Evolutionary conservation across 345 rosid species (phyloP), one percentile per base, ranked within the genome.

Genomic region (Hypericum perforatum): DNA sequence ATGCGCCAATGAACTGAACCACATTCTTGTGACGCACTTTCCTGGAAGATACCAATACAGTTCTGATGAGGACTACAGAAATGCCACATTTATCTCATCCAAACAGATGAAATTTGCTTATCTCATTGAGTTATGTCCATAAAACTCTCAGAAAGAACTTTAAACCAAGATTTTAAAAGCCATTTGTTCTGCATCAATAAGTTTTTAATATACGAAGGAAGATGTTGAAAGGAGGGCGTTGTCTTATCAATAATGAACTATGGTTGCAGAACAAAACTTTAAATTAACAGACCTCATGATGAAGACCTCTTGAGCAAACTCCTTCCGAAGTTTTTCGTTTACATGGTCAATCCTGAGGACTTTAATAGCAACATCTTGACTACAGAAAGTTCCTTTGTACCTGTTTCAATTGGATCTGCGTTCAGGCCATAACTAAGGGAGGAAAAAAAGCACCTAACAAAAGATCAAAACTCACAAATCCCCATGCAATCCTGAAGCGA

Each of bases 1-100:
- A 77, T 53, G 89, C 83, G 61, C 89, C 89, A 11, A 82, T 65
- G 66, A 79, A 82, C 59, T 67, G 73, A 39, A 82, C 81, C 37
- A 79, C 68, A 74, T 83, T 80, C 59, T 58, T 78, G 71, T 80
- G 91, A 53, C 64, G 73, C 49, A 83, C 65, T 65, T 73, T 80
- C 86, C 84, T 83, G 73, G 48, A 56, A 22, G 62, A 50, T 45
- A 16, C 16, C 41, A 16, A 43, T 16, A 36, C 9, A 36, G n/a
- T 47, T 11, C 53, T 1, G 22, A 47, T 41, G n/a, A 13, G 45
- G 15, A 14, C 13, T 49, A 52, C 8, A 38, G 15, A 52, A 39
- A 43, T 22, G 32, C 32, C 32, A 22, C 32, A 22, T 22, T 22
- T 22, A 22, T 22, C 32, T 22, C 32, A 22, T 22, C 32, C 32